A percentile compares a stretch with the other conserved stretches of the same genome.
Evolutionary conservation across 345 rosid species (phyloP).

Genomic region (Eucalyptus fibrosa): DNA sequence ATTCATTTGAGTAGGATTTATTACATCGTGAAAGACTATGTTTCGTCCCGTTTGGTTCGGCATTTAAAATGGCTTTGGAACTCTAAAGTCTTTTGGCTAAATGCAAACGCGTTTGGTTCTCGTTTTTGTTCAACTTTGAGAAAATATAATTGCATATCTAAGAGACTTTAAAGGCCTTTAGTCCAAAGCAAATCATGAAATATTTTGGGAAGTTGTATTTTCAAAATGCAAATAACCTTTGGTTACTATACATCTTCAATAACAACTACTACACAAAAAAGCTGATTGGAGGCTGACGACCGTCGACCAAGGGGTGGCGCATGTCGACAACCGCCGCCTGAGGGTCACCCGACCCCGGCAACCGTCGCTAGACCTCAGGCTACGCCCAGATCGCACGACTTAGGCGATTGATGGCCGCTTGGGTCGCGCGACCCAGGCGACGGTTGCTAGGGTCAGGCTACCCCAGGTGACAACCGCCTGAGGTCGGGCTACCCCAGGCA

Average conservation of each 20-base stretch:
- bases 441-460: too few relatives aligned
- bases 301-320: accelerated
- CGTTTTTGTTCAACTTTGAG: too few relatives aligned
- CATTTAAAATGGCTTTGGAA: too few relatives aligned
- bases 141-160: too few relatives aligned
- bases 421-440: accelerated
- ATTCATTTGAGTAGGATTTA: not conserved
- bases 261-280: accelerated
- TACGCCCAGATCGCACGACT: accelerated
- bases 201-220: accelerated
- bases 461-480: too few relatives aligned
- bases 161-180: too few relatives aligned
- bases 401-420: accelerated
- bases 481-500: too few relatives aligned
- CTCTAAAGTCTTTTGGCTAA: too few relatives aligned
- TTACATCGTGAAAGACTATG: not conserved
- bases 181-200: too few relatives aligned
- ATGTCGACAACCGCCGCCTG: accelerated
- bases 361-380: accelerated
- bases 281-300: accelerated
- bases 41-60: not conserved
- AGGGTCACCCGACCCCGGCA: accelerated
- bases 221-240: accelerated
- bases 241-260: too few relatives aligned
- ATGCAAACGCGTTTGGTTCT: too few relatives aligned